A percentile compares a stretch with the other conserved stretches of the same genome.
Evolutionary conservation across 148 eudicot species (phyloP).

Genomic region (Agrostemma githago): DNA sequence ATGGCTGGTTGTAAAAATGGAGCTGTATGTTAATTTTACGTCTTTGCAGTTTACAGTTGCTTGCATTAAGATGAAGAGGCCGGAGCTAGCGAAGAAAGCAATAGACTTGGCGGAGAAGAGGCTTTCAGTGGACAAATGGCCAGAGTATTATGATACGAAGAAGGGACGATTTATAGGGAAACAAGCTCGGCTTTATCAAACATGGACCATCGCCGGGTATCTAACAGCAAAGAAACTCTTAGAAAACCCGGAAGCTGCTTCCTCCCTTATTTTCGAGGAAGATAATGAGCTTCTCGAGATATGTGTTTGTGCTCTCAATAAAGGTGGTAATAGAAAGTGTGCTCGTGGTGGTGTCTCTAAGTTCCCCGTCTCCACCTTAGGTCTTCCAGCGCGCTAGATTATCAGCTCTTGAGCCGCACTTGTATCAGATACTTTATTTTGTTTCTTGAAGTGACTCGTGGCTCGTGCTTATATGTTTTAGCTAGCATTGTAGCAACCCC

Average conservation of each 20-base stretch:
- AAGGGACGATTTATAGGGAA: slow-evolving; percentile 73
- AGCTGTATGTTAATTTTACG: neutral
- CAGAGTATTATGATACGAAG: slow-evolving; percentile 80
- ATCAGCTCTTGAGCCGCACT: neutral
- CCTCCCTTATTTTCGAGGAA: slow-evolving; percentile 64
- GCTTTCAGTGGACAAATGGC: slow-evolving; percentile 73
- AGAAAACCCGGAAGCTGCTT: slow-evolving; percentile 67
- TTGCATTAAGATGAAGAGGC: slow-evolving; percentile 80
- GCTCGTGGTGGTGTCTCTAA: slow-evolving; percentile 48
- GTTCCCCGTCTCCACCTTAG: slow-evolving; percentile 13
- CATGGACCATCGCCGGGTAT: slow-evolving; percentile 89
- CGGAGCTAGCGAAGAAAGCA: slow-evolving; percentile 71
- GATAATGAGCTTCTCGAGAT: slow-evolving; percentile 77
- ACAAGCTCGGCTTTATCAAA: slow-evolving; percentile 75
- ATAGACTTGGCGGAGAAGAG: slow-evolving; percentile 65
- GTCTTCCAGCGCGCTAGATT: neutral
- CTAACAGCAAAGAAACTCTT: slow-evolving; percentile 68
- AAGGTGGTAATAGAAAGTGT: slow-evolving; percentile 57
- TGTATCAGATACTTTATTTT: neutral
- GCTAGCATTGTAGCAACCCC: neutral
- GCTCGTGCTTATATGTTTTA: neutral
- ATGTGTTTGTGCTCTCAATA: slow-evolving; percentile 70
- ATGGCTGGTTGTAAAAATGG: neutral
- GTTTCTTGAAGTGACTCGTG: no score
- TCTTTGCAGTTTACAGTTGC: slow-evolving; percentile 77